These are phyloP conservation scores for Coemansia sp. DNA, from an alignment of 192 early-diverging fungal species.

Conservation along the genomic window DNA sequence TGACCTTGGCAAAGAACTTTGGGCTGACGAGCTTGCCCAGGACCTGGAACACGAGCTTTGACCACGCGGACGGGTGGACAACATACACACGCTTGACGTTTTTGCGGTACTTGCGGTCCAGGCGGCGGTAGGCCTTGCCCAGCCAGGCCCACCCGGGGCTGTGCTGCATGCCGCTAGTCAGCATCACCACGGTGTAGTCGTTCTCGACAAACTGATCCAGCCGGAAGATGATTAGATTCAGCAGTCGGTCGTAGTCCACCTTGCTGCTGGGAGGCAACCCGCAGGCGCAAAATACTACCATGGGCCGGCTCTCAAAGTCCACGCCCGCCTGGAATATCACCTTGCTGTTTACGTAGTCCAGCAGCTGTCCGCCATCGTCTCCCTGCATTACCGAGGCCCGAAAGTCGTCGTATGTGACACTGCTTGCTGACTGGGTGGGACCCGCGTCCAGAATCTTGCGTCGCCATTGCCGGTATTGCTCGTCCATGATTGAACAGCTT, in stretches of 20 bases:
- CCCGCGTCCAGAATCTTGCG: conserved; percentile 1
- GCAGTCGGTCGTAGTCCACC: conserved; percentile 75
- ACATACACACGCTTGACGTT: conserved; percentile 88
- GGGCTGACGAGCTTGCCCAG: conserved; percentile 55
- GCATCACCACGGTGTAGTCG: conserved; percentile 85
- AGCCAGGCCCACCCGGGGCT: conserved; percentile 80
- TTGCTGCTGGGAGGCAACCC: conserved; percentile 68
- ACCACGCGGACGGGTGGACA: conserved; percentile 81
- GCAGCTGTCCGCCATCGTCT: conserved; percentile 32
- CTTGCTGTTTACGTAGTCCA: conserved; percentile 38
- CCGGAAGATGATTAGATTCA: conserved; percentile 58
- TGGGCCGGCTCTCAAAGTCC: conserved; percentile 77
- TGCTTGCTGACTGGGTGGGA: background rate
- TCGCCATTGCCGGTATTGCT: conserved; percentile 38
- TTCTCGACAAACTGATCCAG: conserved; percentile 81
- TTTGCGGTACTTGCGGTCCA: conserved; percentile 84
- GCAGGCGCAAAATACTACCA: conserved; percentile 80
- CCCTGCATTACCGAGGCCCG: conserved; percentile 36
- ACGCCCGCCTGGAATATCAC: conserved; percentile 60
- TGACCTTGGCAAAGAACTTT: conserved; percentile 84
- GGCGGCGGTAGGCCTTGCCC: conserved; percentile 68
- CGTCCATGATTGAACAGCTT: conserved; percentile 33
- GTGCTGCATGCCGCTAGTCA: conserved; percentile 68
- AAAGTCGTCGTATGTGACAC: conserved; percentile 25
- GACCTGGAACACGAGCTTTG: conserved; percentile 36